Evolutionary conservation across 352 stramenopile species (phyloP), one percentile per base, ranked within the genome.

Genomic region (Blastocystis sp.): DNA sequence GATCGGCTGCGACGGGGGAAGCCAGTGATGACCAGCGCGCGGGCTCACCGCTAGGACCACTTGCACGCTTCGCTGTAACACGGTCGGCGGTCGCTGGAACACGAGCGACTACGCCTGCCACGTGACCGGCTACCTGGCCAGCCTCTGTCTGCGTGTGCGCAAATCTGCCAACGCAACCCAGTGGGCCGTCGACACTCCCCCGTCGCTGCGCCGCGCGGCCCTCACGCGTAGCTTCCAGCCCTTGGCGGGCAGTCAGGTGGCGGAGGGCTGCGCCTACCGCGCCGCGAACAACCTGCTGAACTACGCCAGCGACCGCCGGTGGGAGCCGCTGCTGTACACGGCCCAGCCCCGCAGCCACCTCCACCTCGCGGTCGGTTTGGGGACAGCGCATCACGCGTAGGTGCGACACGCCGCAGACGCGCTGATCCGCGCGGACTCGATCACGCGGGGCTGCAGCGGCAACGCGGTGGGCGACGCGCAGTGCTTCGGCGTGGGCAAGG

Each of bases 1-100:
- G 21, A 69, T 84, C 21, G 21, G 61, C 60, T 84, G 74, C 48
- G 48, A 67, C 53, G 74, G 56, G 11, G 74, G 74, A 28, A 84
- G 74, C 48, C 74, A 84, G 74, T 84, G 10, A 1, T 53, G 3
- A 48, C 17, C 38, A 19, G n/a, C 2, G 9, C 10, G 41, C 64
- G 21, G 7, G 2, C 1, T 84, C 23, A 48, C 19, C 10, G 9
- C 9, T 84, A 84, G 52, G 69, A 52, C 23, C n/a, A 84, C 74
- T 14, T 84, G 74, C 28, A 48, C 2, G n/a, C 23, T 43, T n/a
- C n/a, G 45, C 1, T 84, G 74, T 40, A 41, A 9, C 10, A 21
- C 21, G 34, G 41, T 41, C 3, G 74, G 74, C 4, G 74, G 74
- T 2, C 38, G 5, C 5, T 84, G 74, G 74, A 69, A 70, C 60